Base-by-base conservation (phyloP, 257 asterid genomes). In the Nicotiana obtusifolia region DNA sequence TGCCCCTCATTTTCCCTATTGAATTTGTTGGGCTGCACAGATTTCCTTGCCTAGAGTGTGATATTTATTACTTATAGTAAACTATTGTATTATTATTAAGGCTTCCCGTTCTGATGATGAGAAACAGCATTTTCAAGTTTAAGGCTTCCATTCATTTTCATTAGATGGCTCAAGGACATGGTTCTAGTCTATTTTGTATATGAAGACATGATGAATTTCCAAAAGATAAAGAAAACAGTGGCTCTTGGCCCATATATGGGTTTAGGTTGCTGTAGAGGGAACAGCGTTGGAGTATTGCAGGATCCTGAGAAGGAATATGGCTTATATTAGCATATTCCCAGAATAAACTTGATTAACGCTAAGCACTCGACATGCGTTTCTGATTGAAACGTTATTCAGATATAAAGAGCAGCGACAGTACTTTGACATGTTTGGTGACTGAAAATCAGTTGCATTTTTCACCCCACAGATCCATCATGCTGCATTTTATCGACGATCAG, bases 21-120 rank as follows among this genome's bases (percentile, higher is more conserved):
- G 69, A 67, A 82, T 77, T 41, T 71, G 83, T 85, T 83, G 89
- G 91, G 88, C 83, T 89, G 89, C 26, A 49, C 80, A 75, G 56
- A 75, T 49, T 75, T 86, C 87, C 89, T 88, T 71, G 78, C 78
- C 87, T 78, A 78, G 28, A 33, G 60, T 61, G 79, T 75, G 41
- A 75, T 75, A 49, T 47, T 75, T 47, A 7, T 24, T 75, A 24
- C 37, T 73, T 73, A 14, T 49, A 75, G 78, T 73, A 15, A 22
- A 47, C 61, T 77, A 20, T 4, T 77, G 81, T 56, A 77, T 62
- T 30, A 64, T 84, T 60, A 52, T 37, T 77, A 66, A 81, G 87
- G 41, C 67, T 82, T 82, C 73, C 82, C 71, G 75, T 79, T 83
- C 64, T 76, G 73, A 53, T 28, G 71, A 57, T 80, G 71, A 68